Evolutionary conservation across 2,329 filamentous ascomycete species (phyloP).

Genomic region (Lachnellula willkommii): DNA sequence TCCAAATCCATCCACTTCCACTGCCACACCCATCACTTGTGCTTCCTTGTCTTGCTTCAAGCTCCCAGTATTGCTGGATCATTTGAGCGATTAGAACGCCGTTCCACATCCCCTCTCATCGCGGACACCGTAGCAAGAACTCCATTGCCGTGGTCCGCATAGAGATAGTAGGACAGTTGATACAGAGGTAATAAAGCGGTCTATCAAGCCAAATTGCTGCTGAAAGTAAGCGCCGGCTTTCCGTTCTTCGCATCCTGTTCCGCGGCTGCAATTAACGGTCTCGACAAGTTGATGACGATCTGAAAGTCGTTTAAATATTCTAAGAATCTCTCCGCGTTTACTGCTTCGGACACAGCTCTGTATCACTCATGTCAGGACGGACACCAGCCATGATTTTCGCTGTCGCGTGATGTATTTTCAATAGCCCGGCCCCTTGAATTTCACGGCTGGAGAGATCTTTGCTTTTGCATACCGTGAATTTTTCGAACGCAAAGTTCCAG

Average conservation of each 20-base stretch:
- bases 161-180: conserved; percentile 14
- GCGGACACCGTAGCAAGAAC: conserved; percentile 20
- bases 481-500: conserved; percentile 26
- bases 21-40: conserved; percentile 1
- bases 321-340: conserved; percentile 14
- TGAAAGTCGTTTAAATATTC: conserved; percentile 15
- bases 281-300: conserved; percentile 20
- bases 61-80: conserved; percentile 19
- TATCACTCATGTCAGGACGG: conserved; percentile 11
- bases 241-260: conserved; percentile 23
- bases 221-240: conserved; percentile 25
- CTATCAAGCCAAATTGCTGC: conserved; percentile 26
- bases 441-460: conserved; percentile 18
- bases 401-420: conserved; percentile 27
- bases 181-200: conserved; percentile 26
- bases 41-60: conserved; percentile 18
- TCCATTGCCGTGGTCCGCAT: conserved; percentile 21
- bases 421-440: conserved; percentile 26
- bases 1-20: conserved; percentile 16
- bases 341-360: conserved; percentile 13
- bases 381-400: conserved; percentile 21
- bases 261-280: conserved; percentile 23
- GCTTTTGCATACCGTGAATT: conserved; percentile 22
- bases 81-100: conserved; percentile 21
- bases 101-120: conserved; percentile 32